phyloP scores from a whole-genome alignment of 805 yeast genomes.

The Cyberlindnera galapagoensis region DNA sequence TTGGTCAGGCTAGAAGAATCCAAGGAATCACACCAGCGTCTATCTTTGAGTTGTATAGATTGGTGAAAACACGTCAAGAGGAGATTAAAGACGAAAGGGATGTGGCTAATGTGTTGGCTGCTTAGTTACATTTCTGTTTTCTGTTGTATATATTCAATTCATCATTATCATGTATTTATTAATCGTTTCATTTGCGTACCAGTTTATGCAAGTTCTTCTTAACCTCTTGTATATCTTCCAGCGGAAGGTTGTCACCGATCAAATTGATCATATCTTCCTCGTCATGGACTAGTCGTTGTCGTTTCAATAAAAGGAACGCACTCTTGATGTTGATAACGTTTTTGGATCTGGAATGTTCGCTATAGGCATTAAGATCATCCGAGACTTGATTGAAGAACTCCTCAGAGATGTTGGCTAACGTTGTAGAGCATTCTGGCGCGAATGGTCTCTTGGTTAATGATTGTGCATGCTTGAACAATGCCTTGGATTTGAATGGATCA shows the following conservation, averaged over 20 bases:
- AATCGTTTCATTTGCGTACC: background rate
- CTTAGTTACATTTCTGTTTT: background rate
- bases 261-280: slow-evolving; percentile 18
- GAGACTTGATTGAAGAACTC: slow-evolving; percentile 24
- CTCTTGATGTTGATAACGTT: slow-evolving; percentile 23
- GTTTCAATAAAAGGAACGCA: slow-evolving; percentile 22
- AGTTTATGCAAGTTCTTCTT: slow-evolving; percentile 20
- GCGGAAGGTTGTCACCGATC: slow-evolving; percentile 25
- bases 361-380: slow-evolving; percentile 26
- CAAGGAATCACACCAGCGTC: slow-evolving; percentile 97
- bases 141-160: slow-evolving; percentile 2
- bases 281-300: slow-evolving; percentile 23
- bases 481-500: slow-evolving; percentile 5
- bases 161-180: background rate
- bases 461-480: slow-evolving; percentile 8
- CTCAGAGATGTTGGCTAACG: slow-evolving; percentile 22
- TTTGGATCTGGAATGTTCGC: slow-evolving; percentile 26
- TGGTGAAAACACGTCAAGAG: slow-evolving; percentile 29
- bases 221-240: slow-evolving; percentile 24
- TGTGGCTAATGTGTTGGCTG: slow-evolving; percentile 1
- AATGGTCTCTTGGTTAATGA: slow-evolving; percentile 9
- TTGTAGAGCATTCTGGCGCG: slow-evolving; percentile 16
- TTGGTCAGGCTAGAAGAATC: slow-evolving; percentile 92
- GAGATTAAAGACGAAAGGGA: slow-evolving; percentile 18
- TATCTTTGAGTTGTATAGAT: slow-evolving; percentile 65